Conservation (phyloP, 139 green algal species). For the Chlamydomonas eustigma region DNA sequence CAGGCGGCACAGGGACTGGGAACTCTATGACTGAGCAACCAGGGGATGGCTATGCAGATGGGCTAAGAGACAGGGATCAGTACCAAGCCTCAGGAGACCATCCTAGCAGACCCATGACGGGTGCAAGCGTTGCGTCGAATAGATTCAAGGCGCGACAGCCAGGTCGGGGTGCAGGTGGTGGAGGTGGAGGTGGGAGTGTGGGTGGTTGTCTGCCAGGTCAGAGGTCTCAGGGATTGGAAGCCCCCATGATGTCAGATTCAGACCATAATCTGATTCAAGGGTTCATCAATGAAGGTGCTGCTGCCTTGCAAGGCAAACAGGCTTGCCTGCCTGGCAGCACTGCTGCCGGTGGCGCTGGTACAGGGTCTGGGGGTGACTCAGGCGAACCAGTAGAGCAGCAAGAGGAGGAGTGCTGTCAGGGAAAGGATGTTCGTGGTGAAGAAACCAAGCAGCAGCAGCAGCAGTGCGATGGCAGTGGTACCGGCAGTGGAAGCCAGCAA, state of each 20-base stretch:
- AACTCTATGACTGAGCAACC: slow-evolving; percentile 5
- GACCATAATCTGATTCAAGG: neutral
- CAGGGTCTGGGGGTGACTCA: neutral
- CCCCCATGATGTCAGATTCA: neutral
- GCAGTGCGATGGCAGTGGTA: neutral
- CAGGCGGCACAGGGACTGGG: neutral
- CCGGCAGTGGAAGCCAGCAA: neutral
- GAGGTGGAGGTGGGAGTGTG: neutral
- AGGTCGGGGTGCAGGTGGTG: neutral
- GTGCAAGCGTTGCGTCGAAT: slow-evolving; percentile 3
- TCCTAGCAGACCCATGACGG: too few species aligned
- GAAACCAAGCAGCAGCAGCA: neutral
- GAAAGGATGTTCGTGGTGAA: neutral
- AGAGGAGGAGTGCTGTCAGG: neutral
- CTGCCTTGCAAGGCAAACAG: neutral
- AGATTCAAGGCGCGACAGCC: too few species aligned
- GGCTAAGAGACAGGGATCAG: neutral
- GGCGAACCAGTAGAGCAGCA: neutral
- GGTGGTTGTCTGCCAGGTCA: too few species aligned
- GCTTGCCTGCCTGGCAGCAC: neutral
- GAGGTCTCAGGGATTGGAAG: neutral
- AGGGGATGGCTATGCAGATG: neutral
- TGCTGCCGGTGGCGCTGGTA: neutral
- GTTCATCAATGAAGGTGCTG: slow-evolving; percentile 3
- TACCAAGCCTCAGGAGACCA: neutral